Conservation (phyloP, 2,329 filamentous ascomycete species). For the Ophiognomonia clavigignenti-juglandacearum region DNA sequence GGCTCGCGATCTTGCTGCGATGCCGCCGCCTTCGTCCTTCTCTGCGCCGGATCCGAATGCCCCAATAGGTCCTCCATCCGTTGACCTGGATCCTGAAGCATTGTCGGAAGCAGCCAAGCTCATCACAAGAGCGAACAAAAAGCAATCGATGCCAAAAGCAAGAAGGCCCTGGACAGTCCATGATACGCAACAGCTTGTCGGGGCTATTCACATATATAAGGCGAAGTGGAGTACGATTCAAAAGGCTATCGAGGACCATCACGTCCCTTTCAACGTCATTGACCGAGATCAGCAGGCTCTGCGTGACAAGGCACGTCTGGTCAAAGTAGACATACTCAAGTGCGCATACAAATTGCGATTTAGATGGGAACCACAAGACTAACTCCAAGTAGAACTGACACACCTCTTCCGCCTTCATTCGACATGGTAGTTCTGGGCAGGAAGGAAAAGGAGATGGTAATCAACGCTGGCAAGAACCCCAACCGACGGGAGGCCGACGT, state of each 20-base stretch:
- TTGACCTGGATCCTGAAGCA: slow-evolving; percentile 20
- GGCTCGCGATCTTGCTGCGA: slow-evolving; percentile 5
- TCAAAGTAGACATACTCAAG: slow-evolving; percentile 49
- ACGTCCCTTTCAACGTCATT: slow-evolving; percentile 31
- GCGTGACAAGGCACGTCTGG: slow-evolving; percentile 53
- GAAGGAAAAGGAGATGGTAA: slow-evolving; percentile 43
- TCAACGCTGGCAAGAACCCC: slow-evolving; percentile 42
- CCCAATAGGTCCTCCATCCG: background rate
- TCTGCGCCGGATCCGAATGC: background rate
- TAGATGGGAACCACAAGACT: background rate
- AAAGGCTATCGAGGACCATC: slow-evolving; percentile 23
- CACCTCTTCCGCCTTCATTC: slow-evolving; percentile 40
- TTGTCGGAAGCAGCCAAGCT: slow-evolving; percentile 21
- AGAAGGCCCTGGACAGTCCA: slow-evolving; percentile 36
- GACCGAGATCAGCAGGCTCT: slow-evolving; percentile 49
- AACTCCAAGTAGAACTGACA: slow-evolving; percentile 30
- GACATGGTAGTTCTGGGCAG: slow-evolving; percentile 43
- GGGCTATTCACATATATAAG: slow-evolving; percentile 32
- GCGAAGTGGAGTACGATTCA: slow-evolving; percentile 37
- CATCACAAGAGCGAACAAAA: slow-evolving; percentile 24
- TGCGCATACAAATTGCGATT: slow-evolving; percentile 19
- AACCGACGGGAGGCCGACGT: slow-evolving; percentile 42
- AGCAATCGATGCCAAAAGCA: slow-evolving; percentile 27
- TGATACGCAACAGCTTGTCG: slow-evolving; percentile 38
- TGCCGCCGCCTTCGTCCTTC: slow-evolving; percentile 12